Evolutionary conservation across 2,329 filamentous ascomycete genomes (phyloP).

Genomic region (Aspergillus sp.): DNA sequence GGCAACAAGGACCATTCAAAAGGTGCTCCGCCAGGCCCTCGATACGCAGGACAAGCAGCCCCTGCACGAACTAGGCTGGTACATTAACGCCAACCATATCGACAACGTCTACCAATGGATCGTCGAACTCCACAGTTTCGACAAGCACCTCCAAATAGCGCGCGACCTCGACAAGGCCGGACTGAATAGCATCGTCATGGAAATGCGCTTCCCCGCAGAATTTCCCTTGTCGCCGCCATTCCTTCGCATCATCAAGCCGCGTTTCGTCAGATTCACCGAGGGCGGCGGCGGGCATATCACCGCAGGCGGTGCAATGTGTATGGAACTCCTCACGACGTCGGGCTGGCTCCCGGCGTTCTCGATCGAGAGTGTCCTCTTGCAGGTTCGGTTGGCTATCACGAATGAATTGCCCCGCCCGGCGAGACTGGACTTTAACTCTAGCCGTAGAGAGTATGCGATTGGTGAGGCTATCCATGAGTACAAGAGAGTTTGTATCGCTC

Average conservation of each 20-base stretch:
- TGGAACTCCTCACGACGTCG: constrained; percentile 79
- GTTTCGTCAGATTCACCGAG: constrained; percentile 67
- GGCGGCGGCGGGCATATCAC: constrained; percentile 89
- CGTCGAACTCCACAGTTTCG: constrained; percentile 83
- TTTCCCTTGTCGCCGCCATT: constrained; percentile 82
- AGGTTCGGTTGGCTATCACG: constrained; percentile 75
- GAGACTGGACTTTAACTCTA: constrained; percentile 52
- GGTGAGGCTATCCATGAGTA: constrained; percentile 8
- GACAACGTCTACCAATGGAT: constrained; percentile 88
- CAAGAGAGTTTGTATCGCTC: constrained; percentile 4
- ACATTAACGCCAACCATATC: constrained; percentile 66
- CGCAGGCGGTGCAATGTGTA: constrained; percentile 76
- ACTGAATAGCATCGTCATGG: constrained; percentile 70
- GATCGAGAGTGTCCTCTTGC: constrained; percentile 77
- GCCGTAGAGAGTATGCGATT: background rate
- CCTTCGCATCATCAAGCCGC: constrained; percentile 76
- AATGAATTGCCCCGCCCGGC: constrained; percentile 70
- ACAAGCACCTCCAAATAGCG: constrained; percentile 65
- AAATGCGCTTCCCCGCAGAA: constrained; percentile 74
- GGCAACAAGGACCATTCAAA: constrained; percentile 63
- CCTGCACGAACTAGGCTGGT: constrained; percentile 75
- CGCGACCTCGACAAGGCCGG: constrained; percentile 67
- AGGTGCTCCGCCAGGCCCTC: constrained; percentile 64
- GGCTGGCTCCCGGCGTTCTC: constrained; percentile 75
- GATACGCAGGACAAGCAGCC: constrained; percentile 63